Conservation (phyloP, 2,329 filamentous ascomycete genomes). For the Ceratocystis harringtonii region DNA sequence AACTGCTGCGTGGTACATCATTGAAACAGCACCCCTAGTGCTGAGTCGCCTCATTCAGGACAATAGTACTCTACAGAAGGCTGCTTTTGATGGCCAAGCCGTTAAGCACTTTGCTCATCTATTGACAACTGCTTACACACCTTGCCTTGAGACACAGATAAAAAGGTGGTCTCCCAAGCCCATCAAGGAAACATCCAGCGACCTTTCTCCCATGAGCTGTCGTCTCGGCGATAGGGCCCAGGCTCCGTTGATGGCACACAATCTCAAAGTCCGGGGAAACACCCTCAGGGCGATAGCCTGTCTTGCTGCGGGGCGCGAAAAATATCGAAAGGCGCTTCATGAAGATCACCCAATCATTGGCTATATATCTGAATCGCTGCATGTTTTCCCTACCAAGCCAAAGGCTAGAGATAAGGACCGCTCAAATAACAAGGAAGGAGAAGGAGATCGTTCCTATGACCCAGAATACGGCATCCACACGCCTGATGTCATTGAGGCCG, state of each 20-base stretch:
- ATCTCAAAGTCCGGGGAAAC: slow-evolving; percentile 60
- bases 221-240: slow-evolving; percentile 47
- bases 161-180: slow-evolving; percentile 29
- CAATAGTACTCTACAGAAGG: slow-evolving; percentile 63
- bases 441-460: slow-evolving; percentile 17
- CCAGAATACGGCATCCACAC: slow-evolving; percentile 57
- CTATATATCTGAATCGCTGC: slow-evolving; percentile 70
- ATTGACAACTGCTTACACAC: slow-evolving; percentile 37
- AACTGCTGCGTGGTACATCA: slow-evolving; percentile 34
- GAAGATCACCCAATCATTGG: slow-evolving; percentile 59
- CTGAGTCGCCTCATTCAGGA: slow-evolving; percentile 67
- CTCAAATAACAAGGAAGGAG: slow-evolving; percentile 21
- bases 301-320: slow-evolving; percentile 65
- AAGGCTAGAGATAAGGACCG: slow-evolving; percentile 33
- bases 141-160: slow-evolving; percentile 25
- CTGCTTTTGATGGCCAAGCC: slow-evolving; percentile 53
- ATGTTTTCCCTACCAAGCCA: slow-evolving; percentile 38
- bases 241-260: slow-evolving; percentile 46
- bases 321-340: slow-evolving; percentile 68
- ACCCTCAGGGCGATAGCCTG: slow-evolving; percentile 68
- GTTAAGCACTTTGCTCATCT: slow-evolving; percentile 34
- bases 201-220: slow-evolving; percentile 26
- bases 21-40: slow-evolving; percentile 58
- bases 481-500: slow-evolving; percentile 62
- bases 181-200: slow-evolving; percentile 25